Base-by-base conservation (phyloP, 169 alveolate genomes). In the Nephromyces sp. region DNA sequence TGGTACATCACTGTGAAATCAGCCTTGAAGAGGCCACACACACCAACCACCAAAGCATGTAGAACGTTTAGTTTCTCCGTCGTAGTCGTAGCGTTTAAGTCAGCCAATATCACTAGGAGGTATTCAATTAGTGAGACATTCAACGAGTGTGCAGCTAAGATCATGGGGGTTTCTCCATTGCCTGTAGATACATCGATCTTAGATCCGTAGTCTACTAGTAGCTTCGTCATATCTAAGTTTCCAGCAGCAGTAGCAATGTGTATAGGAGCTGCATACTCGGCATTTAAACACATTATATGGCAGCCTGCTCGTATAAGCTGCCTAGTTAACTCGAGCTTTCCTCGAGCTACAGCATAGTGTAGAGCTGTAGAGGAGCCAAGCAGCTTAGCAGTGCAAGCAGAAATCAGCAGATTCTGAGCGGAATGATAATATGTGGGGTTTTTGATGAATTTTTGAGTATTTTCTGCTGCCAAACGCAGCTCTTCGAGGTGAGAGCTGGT, bases 251-350 rank as follows among this genome's bases (percentile, higher is more conserved):
- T 76, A 8, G 95, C 95, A 72, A 91, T 65, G 68, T 91, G 96
- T 24, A 91, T 76, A 31, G 95, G 92, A 24, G 89, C 87, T n/a
- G 93, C 93, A 3, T 90, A 89, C 71, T 91, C 96, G 22, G 57
- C 82, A 72, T 90, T 91, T 43, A 79, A 67, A 31, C 75, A 70
- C 67, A 72, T 82, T 21, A 88, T 89, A 25, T 75, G 82, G 1
- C 85, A 69, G 5, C 94, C 95, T 52, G 86, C 76, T 52, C 84
- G 84, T 34, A 89, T 66, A 66, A 91, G 79, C 62, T 87, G 91
- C 67, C 86, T 75, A n/a, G 86, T 85, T 32, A 91, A 67, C 6
- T 79, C 72, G 8, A 70, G 66, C 72, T 91, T 90, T 24, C 95
- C 95, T 33, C 83, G 82, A 53, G 81, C 74, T 32, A 93, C 90